Evolutionary conservation across 768 basidiomycete species (phyloP).

Genomic region (Collybiopsis confluens): DNA sequence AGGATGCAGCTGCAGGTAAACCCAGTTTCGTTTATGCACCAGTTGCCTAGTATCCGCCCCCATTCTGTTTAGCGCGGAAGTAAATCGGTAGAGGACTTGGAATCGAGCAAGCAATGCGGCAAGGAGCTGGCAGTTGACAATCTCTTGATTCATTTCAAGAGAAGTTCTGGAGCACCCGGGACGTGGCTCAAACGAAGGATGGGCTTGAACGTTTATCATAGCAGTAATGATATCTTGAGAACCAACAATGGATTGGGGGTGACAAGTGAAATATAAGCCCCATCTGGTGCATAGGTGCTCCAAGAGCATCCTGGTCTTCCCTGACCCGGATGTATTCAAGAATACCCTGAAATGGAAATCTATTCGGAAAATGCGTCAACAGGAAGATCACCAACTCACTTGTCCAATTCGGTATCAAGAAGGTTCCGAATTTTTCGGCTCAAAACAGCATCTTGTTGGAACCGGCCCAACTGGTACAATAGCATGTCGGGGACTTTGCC

Average conservation of each 20-base stretch:
- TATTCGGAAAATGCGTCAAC: no score
- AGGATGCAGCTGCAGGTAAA: no score
- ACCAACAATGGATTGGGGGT: not conserved
- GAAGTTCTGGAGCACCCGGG: not conserved
- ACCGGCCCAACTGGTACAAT: not conserved
- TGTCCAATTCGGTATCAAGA: not conserved
- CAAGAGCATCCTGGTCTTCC: not conserved
- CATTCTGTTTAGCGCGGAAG: no score
- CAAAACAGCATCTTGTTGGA: not conserved
- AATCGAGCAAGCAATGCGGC: no score
- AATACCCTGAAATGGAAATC: not conserved
- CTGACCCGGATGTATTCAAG: not conserved
- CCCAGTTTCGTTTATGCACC: no score
- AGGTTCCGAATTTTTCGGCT: not conserved
- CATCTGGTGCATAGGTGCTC: not conserved
- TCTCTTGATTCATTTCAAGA: no score
- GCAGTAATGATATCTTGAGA: not conserved
- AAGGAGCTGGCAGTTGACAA: no score
- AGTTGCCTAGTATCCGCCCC: no score
- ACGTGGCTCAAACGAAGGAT: not conserved
- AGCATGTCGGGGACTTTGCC: not conserved
- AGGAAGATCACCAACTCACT: no score
- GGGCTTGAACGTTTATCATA: not conserved
- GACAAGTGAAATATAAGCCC: not conserved
- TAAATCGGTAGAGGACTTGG: no score